Evolutionary conservation across 768 basidiomycete species (phyloP).

Genomic region (Macrocybe gigantea): DNA sequence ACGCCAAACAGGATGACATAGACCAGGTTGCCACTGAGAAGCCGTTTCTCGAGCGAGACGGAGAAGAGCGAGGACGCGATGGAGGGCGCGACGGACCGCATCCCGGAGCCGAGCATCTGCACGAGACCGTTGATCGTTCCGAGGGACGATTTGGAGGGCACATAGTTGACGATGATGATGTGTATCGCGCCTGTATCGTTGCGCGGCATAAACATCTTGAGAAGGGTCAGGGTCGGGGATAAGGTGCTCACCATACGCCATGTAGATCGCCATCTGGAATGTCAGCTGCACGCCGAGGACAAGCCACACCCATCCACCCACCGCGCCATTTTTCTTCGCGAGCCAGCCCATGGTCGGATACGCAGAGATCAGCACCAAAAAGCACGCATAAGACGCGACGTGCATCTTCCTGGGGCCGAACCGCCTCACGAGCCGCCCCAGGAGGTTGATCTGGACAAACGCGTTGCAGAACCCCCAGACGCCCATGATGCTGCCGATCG

Average conservation of each 20-base stretch:
- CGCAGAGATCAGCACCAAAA: constrained; percentile 18
- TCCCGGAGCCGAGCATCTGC: constrained; percentile 43
- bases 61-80: constrained; percentile 54
- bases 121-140: constrained; percentile 51
- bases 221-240: not conserved
- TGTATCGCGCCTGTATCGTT: constrained; percentile 38
- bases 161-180: constrained; percentile 37
- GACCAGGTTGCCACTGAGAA: constrained; percentile 40
- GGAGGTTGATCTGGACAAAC: constrained; percentile 44
- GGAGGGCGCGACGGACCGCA: constrained; percentile 48
- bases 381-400: constrained; percentile 23
- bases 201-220: constrained; percentile 1
- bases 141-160: constrained; percentile 33
- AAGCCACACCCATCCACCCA: constrained; percentile 23
- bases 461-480: constrained; percentile 47
- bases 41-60: constrained; percentile 35
- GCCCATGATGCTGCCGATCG: constrained; percentile 58
- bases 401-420: constrained; percentile 52
- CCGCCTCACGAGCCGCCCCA: constrained; percentile 43
- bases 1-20: constrained; percentile 26
- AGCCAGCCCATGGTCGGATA: constrained; percentile 31
- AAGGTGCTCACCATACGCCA: constrained; percentile 30
- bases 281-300: constrained; percentile 27
- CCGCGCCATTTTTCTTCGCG: constrained; percentile 23
- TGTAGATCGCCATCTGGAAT: constrained; percentile 18